Conservation (phyloP, 805 yeast species). For the Wickerhamiella alocasiicola region DNA sequence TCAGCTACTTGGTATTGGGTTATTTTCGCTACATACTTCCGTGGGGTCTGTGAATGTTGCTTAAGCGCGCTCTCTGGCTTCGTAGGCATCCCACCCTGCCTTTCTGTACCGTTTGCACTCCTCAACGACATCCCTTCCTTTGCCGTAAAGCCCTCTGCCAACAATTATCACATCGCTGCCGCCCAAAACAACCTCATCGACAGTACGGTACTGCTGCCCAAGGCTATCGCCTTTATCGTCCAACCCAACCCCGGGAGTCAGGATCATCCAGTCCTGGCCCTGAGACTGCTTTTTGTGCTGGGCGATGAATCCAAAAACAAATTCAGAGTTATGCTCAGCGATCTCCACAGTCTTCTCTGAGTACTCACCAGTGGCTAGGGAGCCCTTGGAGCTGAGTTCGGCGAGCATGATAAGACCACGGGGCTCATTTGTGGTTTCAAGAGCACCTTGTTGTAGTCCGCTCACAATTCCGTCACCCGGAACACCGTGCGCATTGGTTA, state of each 20-base stretch:
- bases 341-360: constrained; percentile 79
- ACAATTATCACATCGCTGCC: constrained; percentile 96
- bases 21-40: no score
- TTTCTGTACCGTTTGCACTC: constrained; percentile 81
- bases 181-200: constrained; percentile 62
- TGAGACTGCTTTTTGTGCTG: constrained; percentile 67
- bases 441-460: constrained; percentile 73
- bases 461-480: constrained; percentile 89
- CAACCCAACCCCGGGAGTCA: constrained; percentile 98
- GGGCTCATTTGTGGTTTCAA: constrained; percentile 46
- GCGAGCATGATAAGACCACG: constrained; percentile 91
- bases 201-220: constrained; percentile 96
- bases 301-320: constrained; percentile 94
- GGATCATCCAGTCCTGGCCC: constrained; percentile 85
- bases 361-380: constrained; percentile 86
- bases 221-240: constrained; percentile 92
- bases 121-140: constrained; percentile 78
- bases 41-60: no score
- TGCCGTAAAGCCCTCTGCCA: constrained; percentile 94
- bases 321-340: constrained; percentile 73
- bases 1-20: no score
- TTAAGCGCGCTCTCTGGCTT: not conserved
- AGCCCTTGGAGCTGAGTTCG: constrained; percentile 86
- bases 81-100: constrained; percentile 93
- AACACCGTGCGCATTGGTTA: constrained; percentile 94